Percentiles rank a stretch among this genome's conserved stretches.
These are phyloP conservation scores for Strobilomyces confusus DNA, from an alignment of 768 basidiomycete species.

Conservation along the genomic window DNA sequence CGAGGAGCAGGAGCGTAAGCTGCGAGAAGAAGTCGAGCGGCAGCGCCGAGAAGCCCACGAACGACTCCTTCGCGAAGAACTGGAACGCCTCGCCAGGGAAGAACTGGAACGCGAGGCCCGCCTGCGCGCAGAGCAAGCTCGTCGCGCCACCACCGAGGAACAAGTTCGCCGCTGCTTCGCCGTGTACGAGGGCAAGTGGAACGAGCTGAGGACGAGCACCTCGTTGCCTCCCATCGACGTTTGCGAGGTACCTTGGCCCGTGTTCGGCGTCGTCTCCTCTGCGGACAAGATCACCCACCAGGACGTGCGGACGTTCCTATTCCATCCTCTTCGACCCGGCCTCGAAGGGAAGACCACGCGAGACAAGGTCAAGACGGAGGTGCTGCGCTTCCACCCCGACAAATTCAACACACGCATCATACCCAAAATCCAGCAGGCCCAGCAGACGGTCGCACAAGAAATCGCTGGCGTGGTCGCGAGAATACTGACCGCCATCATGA, in stretches of 20 bases:
- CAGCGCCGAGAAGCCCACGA: slow-evolving; percentile 1
- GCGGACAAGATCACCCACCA: slow-evolving; percentile 34
- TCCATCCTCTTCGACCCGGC: slow-evolving; percentile 32
- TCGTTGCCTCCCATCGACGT: slow-evolving; percentile 23
- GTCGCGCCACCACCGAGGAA: slow-evolving; percentile 1
- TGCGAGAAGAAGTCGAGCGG: slow-evolving; percentile 11
- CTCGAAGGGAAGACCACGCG: slow-evolving; percentile 29
- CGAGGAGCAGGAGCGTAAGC: slow-evolving; percentile 4
- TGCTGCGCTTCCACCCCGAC: slow-evolving; percentile 55
- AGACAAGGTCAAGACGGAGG: slow-evolving; percentile 40
- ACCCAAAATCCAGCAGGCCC: slow-evolving; percentile 30
- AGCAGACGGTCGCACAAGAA: slow-evolving; percentile 33
- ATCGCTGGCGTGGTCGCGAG: slow-evolving; percentile 39
- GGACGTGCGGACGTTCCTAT: slow-evolving; percentile 37
- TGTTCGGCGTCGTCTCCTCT: slow-evolving; percentile 22
- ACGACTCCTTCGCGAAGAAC: background rate
- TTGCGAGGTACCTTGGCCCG: slow-evolving; percentile 44
- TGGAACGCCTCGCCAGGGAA: slow-evolving; percentile 16
- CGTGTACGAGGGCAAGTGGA: slow-evolving; percentile 37
- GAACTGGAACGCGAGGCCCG: slow-evolving; percentile 21
- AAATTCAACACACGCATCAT: slow-evolving; percentile 41
- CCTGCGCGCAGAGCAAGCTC: slow-evolving; percentile 18
- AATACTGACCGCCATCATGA: slow-evolving; percentile 38
- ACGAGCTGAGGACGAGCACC: slow-evolving; percentile 26
- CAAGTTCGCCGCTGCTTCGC: slow-evolving; percentile 14